Base-by-base conservation (phyloP, 768 basidiomycete species). In the Tylopilus felleus region DNA sequence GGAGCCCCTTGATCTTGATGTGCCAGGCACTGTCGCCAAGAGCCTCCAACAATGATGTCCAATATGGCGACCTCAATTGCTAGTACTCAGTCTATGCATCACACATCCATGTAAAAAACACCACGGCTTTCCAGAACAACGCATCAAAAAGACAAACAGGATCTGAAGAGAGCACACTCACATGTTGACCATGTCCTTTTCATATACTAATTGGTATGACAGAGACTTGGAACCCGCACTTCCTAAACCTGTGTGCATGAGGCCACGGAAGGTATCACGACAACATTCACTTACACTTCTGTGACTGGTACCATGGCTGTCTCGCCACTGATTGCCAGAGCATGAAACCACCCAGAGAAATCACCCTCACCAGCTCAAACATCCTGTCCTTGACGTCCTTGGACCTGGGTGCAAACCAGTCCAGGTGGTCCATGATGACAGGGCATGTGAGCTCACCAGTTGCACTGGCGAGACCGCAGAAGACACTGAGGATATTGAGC, bases 391-490 rank as follows among this genome's bases (percentile, higher is more conserved):
- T 77, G 2, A 74, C 70, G 35, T 79, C 77, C 46, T 67, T 65
- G 16, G 77, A 73, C 5, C 77, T 74, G 0, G 81, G 80, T 0
- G 75, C 58, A 49, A 82, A 80, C 75, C 79, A 82, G 59, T 85
- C 83, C 45, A 86, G 74, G 44, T 83, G 82, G 65, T 89, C 86
- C 87, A 88, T 88, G 52, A 88, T 74, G 28, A 88, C 76, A 13
- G 80, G 79, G 23, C 83, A 79, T 29, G 83, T 87, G 43, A 87
- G 73, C 8, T 78, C 79, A 29, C 71, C 70, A n/a, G 70, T 57
- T 1, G n/a, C n/a, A n/a, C n/a, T n/a, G n/a, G 68, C 70, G 16
- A 80, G 73, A 12, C 77, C 79, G 21, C 60, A 67, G 13, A 80
- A 66, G 10, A 80, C 80, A 53, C 77, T 80, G 13, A 8, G 27